Evolutionary conservation across 768 basidiomycete species (phyloP), one percentile per base, ranked within the genome.

Genomic region (Hericium alpestre): DNA sequence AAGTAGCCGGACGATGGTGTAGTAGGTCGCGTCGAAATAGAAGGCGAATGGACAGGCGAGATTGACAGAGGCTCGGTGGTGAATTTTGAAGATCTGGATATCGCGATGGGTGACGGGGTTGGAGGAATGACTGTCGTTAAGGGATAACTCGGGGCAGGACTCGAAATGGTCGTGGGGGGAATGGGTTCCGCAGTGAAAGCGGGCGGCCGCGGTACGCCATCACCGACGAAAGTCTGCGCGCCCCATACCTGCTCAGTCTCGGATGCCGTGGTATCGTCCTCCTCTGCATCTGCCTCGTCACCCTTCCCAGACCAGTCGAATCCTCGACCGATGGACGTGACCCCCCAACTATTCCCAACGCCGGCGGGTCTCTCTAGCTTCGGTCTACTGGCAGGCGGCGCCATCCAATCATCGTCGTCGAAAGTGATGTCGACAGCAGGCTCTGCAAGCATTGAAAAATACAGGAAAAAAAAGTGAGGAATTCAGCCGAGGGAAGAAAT

Each of bases 261-360:
- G 39, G 16, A 46, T 20, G 43, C 16, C 20, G 43, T 46, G 2
- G 54, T n/a, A 7, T 59, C 56, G n/a, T 58, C 55, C 27, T 58
- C 59, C 40, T 58, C 56, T 27, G 69, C 63, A 20, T 70, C 66
- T 38, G 74, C 74, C 46, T 71, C 68, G 52, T 70, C 71, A 37
- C 53, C 41, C 12, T n/a, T 47, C 86, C 23, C 16, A 22, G 49
- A 51, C 49, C 89, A 90, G 69, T 87, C 76, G 66, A 89, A 90
- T 16, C 90, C 90, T 50, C 86, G 81, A 11, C 90, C 90, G 50
- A 91, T 84, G 39, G 81, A 88, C 18, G 90, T 91, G 59, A 92
- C 88, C 7, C 85, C 86, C 87, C 87, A 92, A 70, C 87, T 90
- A 59, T 82, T 81, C 37, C 83, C 81, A 54, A 86, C 82, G 58